These are phyloP conservation scores for Pichiaceae sp. DNA, from an alignment of 1,139 yeast genomes.

Conservation along the genomic window DNA sequence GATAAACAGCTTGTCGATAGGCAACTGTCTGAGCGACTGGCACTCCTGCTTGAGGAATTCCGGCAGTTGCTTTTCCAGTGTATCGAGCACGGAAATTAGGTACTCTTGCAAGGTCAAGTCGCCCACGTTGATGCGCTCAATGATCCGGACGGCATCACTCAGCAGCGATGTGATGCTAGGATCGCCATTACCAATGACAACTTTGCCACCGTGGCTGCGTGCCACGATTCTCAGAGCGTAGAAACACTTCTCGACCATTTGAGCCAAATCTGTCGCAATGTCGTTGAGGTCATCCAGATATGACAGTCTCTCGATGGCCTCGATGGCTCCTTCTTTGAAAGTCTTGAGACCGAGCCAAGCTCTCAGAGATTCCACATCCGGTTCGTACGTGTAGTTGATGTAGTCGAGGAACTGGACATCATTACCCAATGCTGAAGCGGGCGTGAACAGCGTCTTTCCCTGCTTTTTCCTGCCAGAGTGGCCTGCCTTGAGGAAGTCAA, in stretches of 20 bases:
- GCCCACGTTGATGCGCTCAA: constrained; percentile 7
- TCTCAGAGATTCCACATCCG: constrained; percentile 14
- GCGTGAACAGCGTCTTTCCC: not conserved
- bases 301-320: constrained; percentile 14
- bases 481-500: constrained; percentile 1
- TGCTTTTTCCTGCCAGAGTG: not conserved
- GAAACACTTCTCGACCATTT: constrained; percentile 15
- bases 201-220: constrained; percentile 8
- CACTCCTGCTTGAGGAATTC: constrained; percentile 11
- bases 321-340: constrained; percentile 15
- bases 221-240: constrained; percentile 13
- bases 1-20: constrained; percentile 8
- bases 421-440: constrained; percentile 1
- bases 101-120: constrained; percentile 8
- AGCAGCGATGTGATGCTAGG: constrained; percentile 7
- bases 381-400: constrained; percentile 8
- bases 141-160: constrained; percentile 11
- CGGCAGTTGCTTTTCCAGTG: constrained; percentile 10
- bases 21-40: constrained; percentile 1
- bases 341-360: constrained; percentile 14
- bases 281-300: constrained; percentile 9
- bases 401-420: constrained; percentile 5
- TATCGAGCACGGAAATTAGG: constrained; percentile 8
- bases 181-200: constrained; percentile 7
- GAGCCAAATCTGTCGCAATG: constrained; percentile 15